These are phyloP conservation scores for Diplodia seriata DNA, from an alignment of 2,329 filamentous ascomycete genomes.

Conservation along the genomic window DNA sequence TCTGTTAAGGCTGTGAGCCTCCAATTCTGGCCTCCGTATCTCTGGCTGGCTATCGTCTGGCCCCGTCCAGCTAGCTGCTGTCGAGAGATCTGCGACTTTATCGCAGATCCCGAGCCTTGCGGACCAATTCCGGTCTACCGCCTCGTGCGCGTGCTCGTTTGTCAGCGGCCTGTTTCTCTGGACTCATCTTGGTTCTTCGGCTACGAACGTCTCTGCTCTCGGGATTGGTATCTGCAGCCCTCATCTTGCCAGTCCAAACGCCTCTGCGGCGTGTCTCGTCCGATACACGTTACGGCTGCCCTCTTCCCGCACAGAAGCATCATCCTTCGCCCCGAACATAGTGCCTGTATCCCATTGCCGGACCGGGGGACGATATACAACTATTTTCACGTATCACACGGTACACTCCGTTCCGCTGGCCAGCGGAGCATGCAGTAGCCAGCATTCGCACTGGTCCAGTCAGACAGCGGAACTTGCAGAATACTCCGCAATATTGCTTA, in stretches of 20 bases:
- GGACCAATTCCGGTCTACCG: slow-evolving; percentile 2
- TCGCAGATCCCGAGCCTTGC: slow-evolving; percentile 7
- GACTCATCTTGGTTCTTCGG: neutral
- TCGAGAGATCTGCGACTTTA: slow-evolving; percentile 11
- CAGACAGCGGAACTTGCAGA: slow-evolving; percentile 9
- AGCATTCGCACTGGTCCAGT: neutral
- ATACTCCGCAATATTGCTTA: slow-evolving; percentile 10
- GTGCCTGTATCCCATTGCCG: slow-evolving; percentile 1
- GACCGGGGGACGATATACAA: neutral
- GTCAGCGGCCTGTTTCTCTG: neutral
- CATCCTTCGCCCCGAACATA: slow-evolving; percentile 1
- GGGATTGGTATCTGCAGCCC: neutral
- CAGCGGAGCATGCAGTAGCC: neutral
- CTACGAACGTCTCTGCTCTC: neutral
- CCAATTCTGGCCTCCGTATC: slow-evolving; percentile 5
- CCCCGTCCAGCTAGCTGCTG: neutral
- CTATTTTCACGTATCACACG: slow-evolving; percentile 11
- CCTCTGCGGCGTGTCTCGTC: neutral
- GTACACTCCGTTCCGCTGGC: slow-evolving; percentile 1
- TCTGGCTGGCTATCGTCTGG: slow-evolving; percentile 1
- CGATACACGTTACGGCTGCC: neutral
- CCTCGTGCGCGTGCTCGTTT: neutral
- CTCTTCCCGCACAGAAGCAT: neutral
- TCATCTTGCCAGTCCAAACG: neutral
- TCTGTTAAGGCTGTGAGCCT: slow-evolving; percentile 28